Evolutionary conservation across 1,284 basidiomycete genomes (phyloP).

Genomic region (Ganoderma sinense): DNA sequence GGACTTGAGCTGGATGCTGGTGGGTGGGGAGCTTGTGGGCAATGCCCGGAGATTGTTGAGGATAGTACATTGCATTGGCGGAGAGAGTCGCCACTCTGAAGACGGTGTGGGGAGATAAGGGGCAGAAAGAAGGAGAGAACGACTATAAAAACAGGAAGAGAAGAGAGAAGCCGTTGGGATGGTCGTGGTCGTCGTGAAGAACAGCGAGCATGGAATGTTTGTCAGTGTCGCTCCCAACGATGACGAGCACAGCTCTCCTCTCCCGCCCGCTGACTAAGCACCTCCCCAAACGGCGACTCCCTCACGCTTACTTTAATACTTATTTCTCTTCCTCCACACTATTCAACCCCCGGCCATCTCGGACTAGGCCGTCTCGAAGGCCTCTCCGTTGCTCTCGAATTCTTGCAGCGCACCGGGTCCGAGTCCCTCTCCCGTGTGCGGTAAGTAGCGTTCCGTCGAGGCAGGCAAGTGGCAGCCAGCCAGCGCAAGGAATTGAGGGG

Average conservation of each 20-base stretch:
- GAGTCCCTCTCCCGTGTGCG: neutral
- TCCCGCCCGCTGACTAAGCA: slow-evolving; percentile 32
- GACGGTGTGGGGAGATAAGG: slow-evolving; percentile 11
- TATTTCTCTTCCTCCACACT: slow-evolving; percentile 8
- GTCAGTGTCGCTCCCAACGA: slow-evolving; percentile 34
- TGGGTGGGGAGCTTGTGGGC: slow-evolving; percentile 74
- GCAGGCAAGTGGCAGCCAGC: neutral
- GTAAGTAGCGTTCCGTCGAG: neutral
- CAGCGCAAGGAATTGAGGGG: slow-evolving; percentile 11
- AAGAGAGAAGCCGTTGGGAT: slow-evolving; percentile 28
- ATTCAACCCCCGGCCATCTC: neutral
- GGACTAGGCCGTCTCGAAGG: neutral
- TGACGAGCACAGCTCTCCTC: slow-evolving; percentile 36
- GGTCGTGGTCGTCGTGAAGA: slow-evolving; percentile 40
- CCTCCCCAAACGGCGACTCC: slow-evolving; percentile 10
- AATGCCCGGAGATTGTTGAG: slow-evolving; percentile 81
- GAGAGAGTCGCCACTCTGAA: slow-evolving; percentile 36
- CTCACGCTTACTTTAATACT: neutral
- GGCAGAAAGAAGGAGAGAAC: slow-evolving; percentile 21
- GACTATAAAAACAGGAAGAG: slow-evolving; percentile 29
- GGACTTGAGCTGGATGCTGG: slow-evolving; percentile 42
- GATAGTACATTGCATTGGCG: slow-evolving; percentile 76
- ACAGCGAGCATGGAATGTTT: slow-evolving; percentile 40
- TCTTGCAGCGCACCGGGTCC: neutral
- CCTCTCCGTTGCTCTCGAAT: neutral